Base-by-base conservation (phyloP, 139 green algal genomes). In the Haematococcus lacustris region DNA sequence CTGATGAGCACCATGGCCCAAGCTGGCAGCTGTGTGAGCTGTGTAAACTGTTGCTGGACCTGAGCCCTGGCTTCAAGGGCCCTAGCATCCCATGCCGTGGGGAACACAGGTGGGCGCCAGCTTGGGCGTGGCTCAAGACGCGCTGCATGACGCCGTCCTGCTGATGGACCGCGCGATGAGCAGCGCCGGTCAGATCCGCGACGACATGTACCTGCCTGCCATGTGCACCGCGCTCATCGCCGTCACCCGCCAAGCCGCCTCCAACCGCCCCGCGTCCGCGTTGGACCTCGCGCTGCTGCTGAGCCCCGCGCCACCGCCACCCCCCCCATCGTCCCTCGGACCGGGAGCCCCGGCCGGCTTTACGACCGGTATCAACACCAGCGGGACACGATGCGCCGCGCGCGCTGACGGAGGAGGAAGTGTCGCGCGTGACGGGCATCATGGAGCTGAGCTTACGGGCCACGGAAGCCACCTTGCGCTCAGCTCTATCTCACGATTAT, bases 131-230 rank as follows among this genome's bases (percentile, higher is more conserved):
- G 70, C 41, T 17, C 68, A 78, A 34, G 82, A 87, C 60, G 65
- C 89, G 30, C 76, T 86, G 26, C 88, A 93, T 75, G 86, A 93
- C 40, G 83, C 77, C 2, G 83, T 93, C 34, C 79, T 93, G 63
- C 78, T 93, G 35, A 82, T 91, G 76, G 88, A 93, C 76, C 77
- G 88, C 4, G 74, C 79, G 25, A 81, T 84, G 51, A 88, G 80
- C 39, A 81, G 81, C 9, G 73, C 68, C 26, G 30, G 50, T 35
- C 30, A 39, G 71, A 47, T 88, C 28, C 68, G 35, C 63, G 37
- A 17, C 35, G 9, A 33, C 34, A 39, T 69, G 63, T 40, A 47
- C 63, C 63, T 39, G 5, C 26, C 63, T 5, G 63, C 35, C 4
- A 5, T 51, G 32, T 38, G 63, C 35, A 37, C 63, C 2, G 63